phyloP scores from a whole-genome alignment of 2,329 filamentous ascomycete species.

The Chaetomium sp. region DNA sequence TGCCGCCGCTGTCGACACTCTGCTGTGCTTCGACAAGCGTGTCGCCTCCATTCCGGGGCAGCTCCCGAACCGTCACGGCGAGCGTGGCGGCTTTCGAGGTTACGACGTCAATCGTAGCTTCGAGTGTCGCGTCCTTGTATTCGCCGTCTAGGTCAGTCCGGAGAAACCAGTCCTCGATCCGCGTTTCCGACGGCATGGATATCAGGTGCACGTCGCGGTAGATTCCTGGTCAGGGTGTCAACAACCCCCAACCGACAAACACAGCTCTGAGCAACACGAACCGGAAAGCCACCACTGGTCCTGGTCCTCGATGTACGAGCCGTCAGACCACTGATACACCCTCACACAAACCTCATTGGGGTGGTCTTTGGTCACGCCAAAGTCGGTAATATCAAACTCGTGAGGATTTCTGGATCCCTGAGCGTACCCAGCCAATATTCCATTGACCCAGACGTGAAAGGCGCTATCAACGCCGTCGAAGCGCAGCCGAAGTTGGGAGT shows the following conservation, averaged over 20 bases:
- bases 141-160: constrained; percentile 54
- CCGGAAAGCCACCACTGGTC: constrained; percentile 70
- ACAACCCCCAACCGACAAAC: not conserved
- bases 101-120: constrained; percentile 50
- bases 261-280: constrained; percentile 30
- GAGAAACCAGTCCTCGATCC: constrained; percentile 62
- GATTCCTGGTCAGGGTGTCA: constrained; percentile 48
- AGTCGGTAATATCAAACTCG: constrained; percentile 66
- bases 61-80: constrained; percentile 49
- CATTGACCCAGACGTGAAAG: constrained; percentile 71
- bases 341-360: constrained; percentile 61
- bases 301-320: constrained; percentile 69
- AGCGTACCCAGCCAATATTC: constrained; percentile 64
- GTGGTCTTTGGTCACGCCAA: constrained; percentile 42
- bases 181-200: constrained; percentile 52
- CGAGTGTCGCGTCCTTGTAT: constrained; percentile 55
- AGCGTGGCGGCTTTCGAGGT: constrained; percentile 42
- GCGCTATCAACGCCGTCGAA: constrained; percentile 75
- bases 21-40: constrained; percentile 31
- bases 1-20: constrained; percentile 36
- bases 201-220: constrained; percentile 68
- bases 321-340: constrained; percentile 73
- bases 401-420: constrained; percentile 69
- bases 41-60: constrained; percentile 41
- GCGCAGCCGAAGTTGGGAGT: constrained; percentile 59